These are phyloP conservation scores for Gossypium australe DNA, from an alignment of 345 rosid species.

Conservation along the genomic window DNA sequence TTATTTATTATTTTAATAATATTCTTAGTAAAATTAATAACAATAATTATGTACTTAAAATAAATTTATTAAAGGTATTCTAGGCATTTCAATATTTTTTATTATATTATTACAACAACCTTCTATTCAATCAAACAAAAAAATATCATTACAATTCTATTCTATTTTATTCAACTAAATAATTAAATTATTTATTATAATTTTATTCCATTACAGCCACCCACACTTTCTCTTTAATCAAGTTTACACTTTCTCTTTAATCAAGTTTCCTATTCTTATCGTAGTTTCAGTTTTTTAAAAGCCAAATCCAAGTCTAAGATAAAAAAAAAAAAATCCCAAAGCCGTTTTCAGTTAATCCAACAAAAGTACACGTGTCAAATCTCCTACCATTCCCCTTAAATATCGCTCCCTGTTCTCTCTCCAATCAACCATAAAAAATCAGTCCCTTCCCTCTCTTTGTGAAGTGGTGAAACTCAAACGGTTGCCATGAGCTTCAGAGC, in stretches of 20 bases:
- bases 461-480: slow-evolving; percentile 23
- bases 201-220: too few relatives aligned
- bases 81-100: too few relatives aligned
- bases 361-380: slow-evolving; percentile 43
- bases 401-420: slow-evolving; percentile 23
- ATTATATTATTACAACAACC: accelerated
- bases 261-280: too few relatives aligned
- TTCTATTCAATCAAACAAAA: accelerated
- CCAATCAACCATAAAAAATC: slow-evolving; percentile 7
- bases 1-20: too few relatives aligned
- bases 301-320: not conserved
- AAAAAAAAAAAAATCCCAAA: not conserved
- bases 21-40: too few relatives aligned
- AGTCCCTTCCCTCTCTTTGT: not conserved
- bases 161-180: too few relatives aligned
- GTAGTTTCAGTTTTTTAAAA: not conserved
- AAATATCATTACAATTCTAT: accelerated
- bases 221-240: too few relatives aligned
- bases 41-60: too few relatives aligned
- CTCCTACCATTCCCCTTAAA: slow-evolving; percentile 38
- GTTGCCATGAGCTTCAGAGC: slow-evolving; percentile 63
- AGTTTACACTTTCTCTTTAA: too few relatives aligned
- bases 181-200: too few relatives aligned
- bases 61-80: too few relatives aligned
- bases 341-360: slow-evolving; percentile 29